These are phyloP conservation scores for Leishmania aethiopica DNA, from an alignment of 208 protist species.

Conservation along the genomic window DNA sequence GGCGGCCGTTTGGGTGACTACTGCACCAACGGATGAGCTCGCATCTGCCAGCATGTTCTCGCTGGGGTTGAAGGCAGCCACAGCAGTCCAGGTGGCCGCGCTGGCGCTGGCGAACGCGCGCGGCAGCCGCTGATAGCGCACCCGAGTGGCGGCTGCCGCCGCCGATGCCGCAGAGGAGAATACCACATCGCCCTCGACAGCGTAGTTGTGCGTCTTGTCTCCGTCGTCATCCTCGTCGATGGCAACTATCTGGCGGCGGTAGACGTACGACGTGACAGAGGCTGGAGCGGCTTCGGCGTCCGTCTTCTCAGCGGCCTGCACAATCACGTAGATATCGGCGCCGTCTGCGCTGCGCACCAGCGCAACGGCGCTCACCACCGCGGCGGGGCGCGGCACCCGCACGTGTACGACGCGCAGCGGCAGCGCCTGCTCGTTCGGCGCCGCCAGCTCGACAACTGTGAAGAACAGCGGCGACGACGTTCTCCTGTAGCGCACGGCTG, in stretches of 20 bases:
- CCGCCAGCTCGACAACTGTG: constrained; percentile 35
- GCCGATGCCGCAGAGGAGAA: constrained; percentile 2
- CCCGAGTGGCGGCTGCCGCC: constrained; percentile 4
- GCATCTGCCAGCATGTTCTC: constrained; percentile 9
- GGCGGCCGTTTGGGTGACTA: constrained; percentile 1
- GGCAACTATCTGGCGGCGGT: constrained; percentile 35
- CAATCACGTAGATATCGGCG: constrained; percentile 48
- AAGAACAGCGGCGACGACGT: constrained; percentile 31
- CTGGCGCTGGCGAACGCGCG: constrained; percentile 36
- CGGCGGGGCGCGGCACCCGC: constrained; percentile 28
- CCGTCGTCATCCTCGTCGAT: constrained; percentile 12
- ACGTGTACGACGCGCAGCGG: constrained; percentile 40
- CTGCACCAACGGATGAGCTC: neutral
- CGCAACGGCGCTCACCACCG: constrained; percentile 26
- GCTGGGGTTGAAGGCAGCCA: constrained; percentile 20
- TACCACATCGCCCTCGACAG: constrained; percentile 12
- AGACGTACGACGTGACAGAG: constrained; percentile 36
- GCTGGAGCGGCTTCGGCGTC: neutral
- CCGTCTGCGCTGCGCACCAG: constrained; percentile 40
- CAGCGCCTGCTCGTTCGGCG: constrained; percentile 29
- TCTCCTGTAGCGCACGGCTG: constrained; percentile 19
- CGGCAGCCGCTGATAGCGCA: constrained; percentile 56
- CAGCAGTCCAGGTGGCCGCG: constrained; percentile 35
- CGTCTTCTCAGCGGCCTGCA: constrained; percentile 34
- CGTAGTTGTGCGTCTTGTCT: constrained; percentile 3